These are phyloP conservation scores for Sporothrix sp. DNA, from an alignment of 2,329 filamentous ascomycete species.

Conservation along the genomic window DNA sequence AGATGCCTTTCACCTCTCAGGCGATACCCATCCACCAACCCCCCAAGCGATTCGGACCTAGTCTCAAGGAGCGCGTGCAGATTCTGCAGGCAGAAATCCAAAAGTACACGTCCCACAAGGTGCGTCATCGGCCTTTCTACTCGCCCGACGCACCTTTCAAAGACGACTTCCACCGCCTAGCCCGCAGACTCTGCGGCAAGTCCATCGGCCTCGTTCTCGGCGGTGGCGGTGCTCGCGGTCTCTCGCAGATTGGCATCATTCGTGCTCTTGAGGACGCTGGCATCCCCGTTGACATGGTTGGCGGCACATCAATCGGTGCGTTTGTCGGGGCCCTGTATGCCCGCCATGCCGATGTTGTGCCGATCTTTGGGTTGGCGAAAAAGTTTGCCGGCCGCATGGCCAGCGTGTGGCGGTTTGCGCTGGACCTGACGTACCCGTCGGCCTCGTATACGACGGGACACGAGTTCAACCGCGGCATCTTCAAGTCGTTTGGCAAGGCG, in stretches of 20 bases:
- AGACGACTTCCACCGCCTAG: constrained; percentile 90
- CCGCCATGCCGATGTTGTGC: constrained; percentile 89
- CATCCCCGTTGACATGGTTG: constrained; percentile 89
- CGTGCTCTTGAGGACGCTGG: constrained; percentile 91
- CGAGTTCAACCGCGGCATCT: constrained; percentile 97
- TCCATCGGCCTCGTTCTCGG: constrained; percentile 90
- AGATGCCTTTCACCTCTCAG: constrained; percentile 79
- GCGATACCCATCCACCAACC: constrained; percentile 67
- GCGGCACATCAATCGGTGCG: constrained; percentile 90
- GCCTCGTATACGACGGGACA: constrained; percentile 96
- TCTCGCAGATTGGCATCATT: constrained; percentile 89
- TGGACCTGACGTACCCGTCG: constrained; percentile 92
- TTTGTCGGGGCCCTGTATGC: constrained; percentile 95
- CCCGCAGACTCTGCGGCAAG: constrained; percentile 81
- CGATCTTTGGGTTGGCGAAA: constrained; percentile 93
- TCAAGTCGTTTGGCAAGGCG: constrained; percentile 93
- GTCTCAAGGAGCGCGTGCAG: constrained; percentile 85
- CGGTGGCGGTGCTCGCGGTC: constrained; percentile 83
- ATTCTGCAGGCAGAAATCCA: constrained; percentile 94
- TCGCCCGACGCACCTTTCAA: constrained; percentile 89
- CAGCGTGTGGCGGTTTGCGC: constrained; percentile 95
- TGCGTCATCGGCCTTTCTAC: constrained; percentile 82
- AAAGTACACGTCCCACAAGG: constrained; percentile 89
- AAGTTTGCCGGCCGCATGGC: constrained; percentile 98
- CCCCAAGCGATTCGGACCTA: constrained; percentile 69